Base-by-base conservation (phyloP, 2,329 filamentous ascomycete species). In the Didymella lethalis region DNA sequence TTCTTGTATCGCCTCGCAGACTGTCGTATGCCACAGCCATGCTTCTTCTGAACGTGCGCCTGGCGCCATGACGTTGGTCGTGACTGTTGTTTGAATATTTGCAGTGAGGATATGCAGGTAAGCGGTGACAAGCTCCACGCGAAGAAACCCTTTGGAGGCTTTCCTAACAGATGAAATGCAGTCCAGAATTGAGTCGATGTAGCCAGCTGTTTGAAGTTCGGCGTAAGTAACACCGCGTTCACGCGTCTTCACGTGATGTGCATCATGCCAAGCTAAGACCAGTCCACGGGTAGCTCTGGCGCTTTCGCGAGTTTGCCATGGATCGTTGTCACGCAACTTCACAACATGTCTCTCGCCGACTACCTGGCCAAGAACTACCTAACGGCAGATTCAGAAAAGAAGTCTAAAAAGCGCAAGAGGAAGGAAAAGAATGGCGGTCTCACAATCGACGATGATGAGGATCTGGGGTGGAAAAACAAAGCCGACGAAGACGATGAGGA, bases 281-380 rank as follows among this genome's bases (percentile, higher is more conserved):
- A 32, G n/a, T 23, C 23, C 23, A 23, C 23, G 2, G 23, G 23
- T 38, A 43, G 50, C 48, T 41, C 32, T 23, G 36, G 34, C 45
- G 59, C 38, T 41, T 61, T 61, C 50, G 6, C 4, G 14, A n/a
- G 32, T 38, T 34, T 12, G 36, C 20, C 31, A 45, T 16, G 11
- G 26, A 18, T 11, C 26, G n/a, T n/a, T 23, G 23, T 23, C 23
- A 23, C 23, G 23, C 23, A 29, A 29, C 28, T 4, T 29, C 31
- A 43, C 51, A 66, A 51, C 63, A 88, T 89, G 85, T 83, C 84
- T 55, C 85, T 97, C 65, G 89, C 92, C 58, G 88, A 88, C 72
- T 99, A 98, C 73, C 86, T 99, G 34, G 93, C 94, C 36, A 90
- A 92, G 63, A 95, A 93, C 77, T 99, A 99, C 76, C 88, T 99